Percentiles rank a stretch among this genome's conserved stretches.
Conservation (phyloP, 2,329 filamentous ascomycete genomes). For the Scedosporium dehoogii region DNA sequence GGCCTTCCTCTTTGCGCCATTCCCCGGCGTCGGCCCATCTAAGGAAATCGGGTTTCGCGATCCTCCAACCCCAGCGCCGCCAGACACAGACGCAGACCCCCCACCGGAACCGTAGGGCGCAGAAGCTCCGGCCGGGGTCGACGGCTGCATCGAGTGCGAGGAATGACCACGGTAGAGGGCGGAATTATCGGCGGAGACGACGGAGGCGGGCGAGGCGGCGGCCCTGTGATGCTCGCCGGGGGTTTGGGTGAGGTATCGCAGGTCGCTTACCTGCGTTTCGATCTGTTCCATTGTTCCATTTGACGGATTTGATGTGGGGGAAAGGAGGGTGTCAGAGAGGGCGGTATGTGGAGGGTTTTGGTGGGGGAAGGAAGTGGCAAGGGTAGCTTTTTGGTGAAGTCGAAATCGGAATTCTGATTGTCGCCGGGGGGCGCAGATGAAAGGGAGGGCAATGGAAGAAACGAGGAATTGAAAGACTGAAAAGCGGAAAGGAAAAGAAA, state of each 20-base stretch:
- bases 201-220: constrained; percentile 1
- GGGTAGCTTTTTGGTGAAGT: background rate
- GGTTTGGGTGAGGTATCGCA: constrained; percentile 37
- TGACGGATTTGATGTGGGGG: constrained; percentile 1
- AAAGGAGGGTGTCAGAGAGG: background rate
- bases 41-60: background rate
- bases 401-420: background rate
- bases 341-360: background rate
- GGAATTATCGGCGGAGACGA: background rate
- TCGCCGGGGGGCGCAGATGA: constrained; percentile 2
- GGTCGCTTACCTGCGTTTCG: constrained; percentile 42
- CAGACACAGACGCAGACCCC: background rate
- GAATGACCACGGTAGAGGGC: background rate
- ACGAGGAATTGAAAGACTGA: constrained; percentile 4
- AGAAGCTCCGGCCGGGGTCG: constrained; percentile 7
- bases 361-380: background rate
- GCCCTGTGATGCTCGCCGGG: constrained; percentile 1
- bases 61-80: background rate
- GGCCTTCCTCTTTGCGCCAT: constrained; percentile 20
- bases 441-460: background rate
- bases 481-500: background rate
- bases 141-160: constrained; percentile 3
- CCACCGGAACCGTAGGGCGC: background rate
- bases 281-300: constrained; percentile 39
- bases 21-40: background rate